phyloP scores from a whole-genome alignment of 1,284 basidiomycete species.

The Apiotrichum laibachii region DNA sequence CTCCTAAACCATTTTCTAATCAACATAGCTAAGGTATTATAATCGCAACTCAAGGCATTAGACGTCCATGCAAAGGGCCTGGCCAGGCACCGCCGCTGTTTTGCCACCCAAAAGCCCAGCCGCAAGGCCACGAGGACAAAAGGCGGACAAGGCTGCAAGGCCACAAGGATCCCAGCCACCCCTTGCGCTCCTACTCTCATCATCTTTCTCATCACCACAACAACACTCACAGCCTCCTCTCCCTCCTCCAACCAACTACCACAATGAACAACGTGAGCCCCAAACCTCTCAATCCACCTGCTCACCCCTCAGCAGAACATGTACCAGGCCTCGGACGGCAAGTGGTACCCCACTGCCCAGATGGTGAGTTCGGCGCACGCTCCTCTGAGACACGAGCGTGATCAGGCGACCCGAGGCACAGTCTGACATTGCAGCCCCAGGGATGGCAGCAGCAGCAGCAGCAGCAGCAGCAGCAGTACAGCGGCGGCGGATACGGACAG shows the following conservation, averaged over 20 bases:
- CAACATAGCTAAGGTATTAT: too few species aligned
- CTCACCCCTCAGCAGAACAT: slow-evolving; percentile 8
- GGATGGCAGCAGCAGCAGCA: slow-evolving; percentile 9
- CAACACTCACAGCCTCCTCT: background rate
- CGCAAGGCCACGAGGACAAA: too few species aligned
- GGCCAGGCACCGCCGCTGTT: too few species aligned
- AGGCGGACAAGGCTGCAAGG: too few species aligned
- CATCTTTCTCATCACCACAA: background rate
- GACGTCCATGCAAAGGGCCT: too few species aligned
- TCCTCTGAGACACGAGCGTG: too few species aligned
- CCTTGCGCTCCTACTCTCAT: background rate
- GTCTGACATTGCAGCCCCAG: slow-evolving; percentile 7
- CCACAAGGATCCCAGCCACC: too few species aligned
- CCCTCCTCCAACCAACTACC: background rate
- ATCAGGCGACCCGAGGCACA: too few species aligned
- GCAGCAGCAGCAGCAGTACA: background rate
- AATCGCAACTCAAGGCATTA: too few species aligned
- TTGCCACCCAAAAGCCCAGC: too few species aligned
- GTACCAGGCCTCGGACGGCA: slow-evolving; percentile 25
- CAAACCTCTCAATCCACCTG: background rate
- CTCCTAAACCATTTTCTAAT: too few species aligned
- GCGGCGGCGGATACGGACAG: background rate
- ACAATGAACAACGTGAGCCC: slow-evolving; percentile 4
- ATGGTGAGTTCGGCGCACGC: slow-evolving; percentile 7
- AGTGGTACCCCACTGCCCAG: slow-evolving; percentile 22